Percentiles rank a stretch among this genome's conserved stretches.
phyloP scores from a whole-genome alignment of 257 asterid genomes.

The Capsicum baccatum region DNA sequence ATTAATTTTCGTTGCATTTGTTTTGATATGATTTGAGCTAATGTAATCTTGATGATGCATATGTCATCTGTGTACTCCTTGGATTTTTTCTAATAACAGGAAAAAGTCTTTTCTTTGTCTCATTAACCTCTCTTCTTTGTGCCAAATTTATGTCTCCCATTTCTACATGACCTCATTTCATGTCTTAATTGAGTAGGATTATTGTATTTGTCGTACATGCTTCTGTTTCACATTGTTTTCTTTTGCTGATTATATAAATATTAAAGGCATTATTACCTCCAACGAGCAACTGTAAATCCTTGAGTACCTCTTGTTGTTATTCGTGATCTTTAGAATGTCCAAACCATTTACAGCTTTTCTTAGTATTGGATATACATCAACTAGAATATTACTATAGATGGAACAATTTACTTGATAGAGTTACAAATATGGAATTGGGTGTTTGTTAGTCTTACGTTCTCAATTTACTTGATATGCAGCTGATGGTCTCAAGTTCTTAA shows the following conservation, averaged over 20 bases:
- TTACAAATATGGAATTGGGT: not conserved
- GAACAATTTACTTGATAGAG: constrained; percentile 15
- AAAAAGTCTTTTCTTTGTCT: constrained; percentile 30
- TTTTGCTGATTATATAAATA: constrained; percentile 11
- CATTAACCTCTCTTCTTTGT: not conserved
- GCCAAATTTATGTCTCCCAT: not conserved
- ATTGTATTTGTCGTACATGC: not conserved
- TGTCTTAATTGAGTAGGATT: constrained; percentile 25
- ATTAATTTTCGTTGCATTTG: constrained; percentile 46
- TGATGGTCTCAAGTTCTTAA: not conserved
- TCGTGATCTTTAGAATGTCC: constrained; percentile 6
- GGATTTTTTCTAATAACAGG: constrained; percentile 50
- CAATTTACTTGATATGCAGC: not conserved
- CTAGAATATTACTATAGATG: not conserved
- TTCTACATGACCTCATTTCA: not conserved
- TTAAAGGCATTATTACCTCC: not conserved
- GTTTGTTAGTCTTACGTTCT: not conserved
- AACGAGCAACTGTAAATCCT: not conserved
- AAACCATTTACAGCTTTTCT: not conserved
- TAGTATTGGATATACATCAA: not conserved
- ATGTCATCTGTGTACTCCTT: constrained; percentile 42
- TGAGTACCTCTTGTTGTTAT: not conserved
- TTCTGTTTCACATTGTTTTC: not conserved
- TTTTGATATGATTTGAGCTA: constrained; percentile 42
- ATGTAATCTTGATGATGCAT: constrained; percentile 39